Evolutionary conservation across 805 yeast genomes (phyloP).

Genomic region (Zygosaccharomyces bisporus): DNA sequence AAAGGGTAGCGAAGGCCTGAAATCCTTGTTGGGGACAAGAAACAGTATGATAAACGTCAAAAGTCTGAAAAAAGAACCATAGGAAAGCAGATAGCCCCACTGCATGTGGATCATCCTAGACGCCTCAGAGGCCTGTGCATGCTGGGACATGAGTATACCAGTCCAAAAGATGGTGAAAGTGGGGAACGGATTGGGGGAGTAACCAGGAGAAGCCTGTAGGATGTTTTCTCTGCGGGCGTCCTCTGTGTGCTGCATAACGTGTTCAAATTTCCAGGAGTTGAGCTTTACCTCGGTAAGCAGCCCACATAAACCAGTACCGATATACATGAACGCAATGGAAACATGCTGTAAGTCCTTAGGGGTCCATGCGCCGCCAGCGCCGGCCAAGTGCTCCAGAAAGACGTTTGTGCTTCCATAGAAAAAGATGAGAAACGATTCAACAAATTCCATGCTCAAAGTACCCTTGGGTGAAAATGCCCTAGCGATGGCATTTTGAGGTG

Average conservation of each 20-base stretch:
- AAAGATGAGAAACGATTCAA: conserved; percentile 75
- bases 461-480: conserved; percentile 36
- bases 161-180: conserved; percentile 93
- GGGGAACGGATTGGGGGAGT: conserved; percentile 92
- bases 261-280: conserved; percentile 54
- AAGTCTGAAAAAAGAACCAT: conserved; percentile 75
- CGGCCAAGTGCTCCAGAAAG: conserved; percentile 83
- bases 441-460: conserved; percentile 74
- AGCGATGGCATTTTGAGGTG: neutral
- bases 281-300: conserved; percentile 70
- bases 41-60: conserved; percentile 56
- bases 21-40: conserved; percentile 38
- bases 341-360: conserved; percentile 88
- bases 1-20: conserved; percentile 65
- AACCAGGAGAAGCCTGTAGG: conserved; percentile 58
- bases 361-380: conserved; percentile 77
- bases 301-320: conserved; percentile 93
- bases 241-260: conserved; percentile 34
- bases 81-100: conserved; percentile 87
- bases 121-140: conserved; percentile 73
- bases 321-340: conserved; percentile 84
- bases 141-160: conserved; percentile 92
- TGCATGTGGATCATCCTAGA: conserved; percentile 82
- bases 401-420: conserved; percentile 88
- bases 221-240: conserved; percentile 15